phyloP scores from a whole-genome alignment of 2,329 filamentous ascomycete species.

The Aspergillus sp. region DNA sequence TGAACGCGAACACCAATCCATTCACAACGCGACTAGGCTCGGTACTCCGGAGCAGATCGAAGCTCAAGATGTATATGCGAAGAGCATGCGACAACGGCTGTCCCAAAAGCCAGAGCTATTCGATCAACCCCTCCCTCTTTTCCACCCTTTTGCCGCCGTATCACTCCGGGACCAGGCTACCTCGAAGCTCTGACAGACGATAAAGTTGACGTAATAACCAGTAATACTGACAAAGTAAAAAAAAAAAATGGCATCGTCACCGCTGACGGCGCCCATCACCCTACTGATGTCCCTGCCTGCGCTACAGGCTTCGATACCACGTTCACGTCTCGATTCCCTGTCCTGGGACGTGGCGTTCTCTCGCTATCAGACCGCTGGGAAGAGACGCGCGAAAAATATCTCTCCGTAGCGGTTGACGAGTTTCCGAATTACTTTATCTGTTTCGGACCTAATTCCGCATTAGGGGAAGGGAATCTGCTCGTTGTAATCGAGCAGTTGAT shows the following conservation, averaged over 20 bases:
- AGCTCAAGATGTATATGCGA: neutral
- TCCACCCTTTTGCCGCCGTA: conserved; percentile 34
- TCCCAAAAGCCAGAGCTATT: conserved; percentile 34
- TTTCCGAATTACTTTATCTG: conserved; percentile 38
- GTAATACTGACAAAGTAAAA: conserved; percentile 49
- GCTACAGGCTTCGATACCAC: conserved; percentile 41
- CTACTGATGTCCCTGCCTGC: conserved; percentile 37
- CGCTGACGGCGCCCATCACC: conserved; percentile 33
- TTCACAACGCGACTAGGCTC: conserved; percentile 28
- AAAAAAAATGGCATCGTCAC: conserved; percentile 33
- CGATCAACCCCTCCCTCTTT: conserved; percentile 36
- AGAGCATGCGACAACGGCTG: neutral
- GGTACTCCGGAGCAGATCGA: conserved; percentile 20
- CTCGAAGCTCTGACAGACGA: conserved; percentile 62
- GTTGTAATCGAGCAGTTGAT: conserved; percentile 33
- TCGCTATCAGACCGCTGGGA: conserved; percentile 31
- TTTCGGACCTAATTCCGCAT: conserved; percentile 33
- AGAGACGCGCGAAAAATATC: conserved; percentile 35
- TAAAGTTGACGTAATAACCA: conserved; percentile 61
- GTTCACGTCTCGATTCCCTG: conserved; percentile 34
- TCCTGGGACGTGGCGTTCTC: conserved; percentile 30
- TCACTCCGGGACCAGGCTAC: conserved; percentile 49
- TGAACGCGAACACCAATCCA: conserved; percentile 33
- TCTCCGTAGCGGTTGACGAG: conserved; percentile 33
- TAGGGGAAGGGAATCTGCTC: conserved; percentile 36